Percentiles rank a stretch among this genome's conserved stretches.
These are phyloP conservation scores for Xylaria sp. DNA, from an alignment of 2,329 filamentous ascomycete genomes.

Conservation along the genomic window DNA sequence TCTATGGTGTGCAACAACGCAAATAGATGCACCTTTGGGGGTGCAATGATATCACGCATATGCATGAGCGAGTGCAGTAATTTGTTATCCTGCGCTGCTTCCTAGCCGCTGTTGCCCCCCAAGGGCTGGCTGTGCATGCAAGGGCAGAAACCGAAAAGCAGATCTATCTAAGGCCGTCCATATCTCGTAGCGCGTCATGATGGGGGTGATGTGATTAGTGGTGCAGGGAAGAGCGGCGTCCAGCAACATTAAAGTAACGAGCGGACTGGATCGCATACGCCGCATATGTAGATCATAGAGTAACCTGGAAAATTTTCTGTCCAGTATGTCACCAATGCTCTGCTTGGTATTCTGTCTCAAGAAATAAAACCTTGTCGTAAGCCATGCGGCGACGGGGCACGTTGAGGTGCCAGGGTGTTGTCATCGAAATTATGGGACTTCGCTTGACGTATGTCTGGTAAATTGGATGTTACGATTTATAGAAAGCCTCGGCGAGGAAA, in stretches of 20 bases:
- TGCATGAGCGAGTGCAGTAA: slow-evolving; percentile 16
- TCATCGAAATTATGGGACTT: background rate
- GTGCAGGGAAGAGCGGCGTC: background rate
- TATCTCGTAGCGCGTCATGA: slow-evolving; percentile 38
- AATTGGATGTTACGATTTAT: slow-evolving; percentile 42
- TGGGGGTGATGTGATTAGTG: slow-evolving; percentile 7
- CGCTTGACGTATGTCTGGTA: background rate
- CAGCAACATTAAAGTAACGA: background rate
- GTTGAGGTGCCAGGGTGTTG: background rate
- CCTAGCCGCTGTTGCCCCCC: background rate
- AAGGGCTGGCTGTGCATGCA: slow-evolving; percentile 9
- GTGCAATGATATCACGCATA: slow-evolving; percentile 12
- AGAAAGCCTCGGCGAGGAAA: slow-evolving; percentile 80
- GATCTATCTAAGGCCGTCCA: slow-evolving; percentile 36
- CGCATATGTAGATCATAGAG: slow-evolving; percentile 7
- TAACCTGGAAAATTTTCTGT: background rate
- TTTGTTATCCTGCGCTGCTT: slow-evolving; percentile 16
- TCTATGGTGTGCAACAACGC: slow-evolving; percentile 25
- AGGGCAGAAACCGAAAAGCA: slow-evolving; percentile 24
- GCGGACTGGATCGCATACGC: slow-evolving; percentile 2
- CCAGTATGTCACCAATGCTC: background rate
- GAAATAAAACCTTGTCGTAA: background rate
- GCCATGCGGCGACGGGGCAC: background rate
- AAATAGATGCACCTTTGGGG: slow-evolving; percentile 1
- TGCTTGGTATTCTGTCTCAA: background rate